Percentiles rank a stretch among this genome's conserved stretches.
These are phyloP conservation scores for Pichia rugopelliculosa DNA, from an alignment of 805 yeast genomes.

Conservation along the genomic window DNA sequence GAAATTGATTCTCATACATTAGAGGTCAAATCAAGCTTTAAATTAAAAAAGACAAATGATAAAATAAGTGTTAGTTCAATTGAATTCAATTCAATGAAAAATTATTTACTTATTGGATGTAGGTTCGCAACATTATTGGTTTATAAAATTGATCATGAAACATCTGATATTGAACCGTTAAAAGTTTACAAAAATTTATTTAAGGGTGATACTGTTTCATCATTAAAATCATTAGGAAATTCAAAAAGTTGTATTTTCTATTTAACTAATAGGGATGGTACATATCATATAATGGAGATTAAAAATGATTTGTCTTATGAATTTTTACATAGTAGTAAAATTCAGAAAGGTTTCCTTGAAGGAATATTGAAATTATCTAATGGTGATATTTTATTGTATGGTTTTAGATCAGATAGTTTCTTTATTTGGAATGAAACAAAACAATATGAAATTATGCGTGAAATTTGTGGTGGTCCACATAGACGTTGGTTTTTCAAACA, in stretches of 20 bases:
- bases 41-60: conserved; percentile 22
- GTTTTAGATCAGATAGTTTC: conserved; percentile 75
- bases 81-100: conserved; percentile 31
- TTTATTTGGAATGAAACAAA: conserved; percentile 76
- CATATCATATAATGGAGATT: conserved; percentile 38
- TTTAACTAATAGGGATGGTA: conserved; percentile 62
- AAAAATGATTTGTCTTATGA: conserved; percentile 7
- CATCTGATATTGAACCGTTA: conserved; percentile 21
- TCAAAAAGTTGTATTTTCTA: conserved; percentile 19
- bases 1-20: conserved; percentile 29
- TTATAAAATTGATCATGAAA: conserved; percentile 32
- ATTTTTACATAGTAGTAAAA: conserved; percentile 41
- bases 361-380: conserved; percentile 46
- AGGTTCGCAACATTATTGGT: conserved; percentile 60
- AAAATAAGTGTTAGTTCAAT: conserved; percentile 55
- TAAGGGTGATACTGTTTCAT: conserved; percentile 64
- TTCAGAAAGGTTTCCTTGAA: conserved; percentile 74
- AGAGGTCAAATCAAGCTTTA: conserved; percentile 11
- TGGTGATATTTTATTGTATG: conserved; percentile 53
- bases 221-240: conserved; percentile 34
- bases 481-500: conserved; percentile 64
- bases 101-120: conserved; percentile 57
- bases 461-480: conserved; percentile 87
- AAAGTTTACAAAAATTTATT: conserved; percentile 41
- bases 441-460: conserved; percentile 61